A percentile compares a stretch with the other conserved stretches of the same genome.
phyloP scores from a whole-genome alignment of 2,329 filamentous ascomycete species.

The Dactylellina haptotyla region DNA sequence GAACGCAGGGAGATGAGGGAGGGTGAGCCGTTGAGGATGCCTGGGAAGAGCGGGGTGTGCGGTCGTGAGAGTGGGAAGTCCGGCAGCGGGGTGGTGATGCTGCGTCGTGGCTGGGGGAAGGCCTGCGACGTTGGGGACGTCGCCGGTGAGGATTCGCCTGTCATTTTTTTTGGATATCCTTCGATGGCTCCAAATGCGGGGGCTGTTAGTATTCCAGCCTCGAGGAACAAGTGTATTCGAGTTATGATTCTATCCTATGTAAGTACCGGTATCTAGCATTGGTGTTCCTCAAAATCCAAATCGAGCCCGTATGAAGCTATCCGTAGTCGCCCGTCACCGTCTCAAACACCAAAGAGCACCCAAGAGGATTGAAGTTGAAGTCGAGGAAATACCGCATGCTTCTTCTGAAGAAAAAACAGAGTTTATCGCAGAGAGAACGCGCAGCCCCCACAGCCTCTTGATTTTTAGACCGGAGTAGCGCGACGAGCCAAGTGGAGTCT shows the following conservation, averaged over 20 bases:
- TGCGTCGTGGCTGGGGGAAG: slow-evolving; percentile 21
- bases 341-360: neutral
- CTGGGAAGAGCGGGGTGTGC: slow-evolving; percentile 18
- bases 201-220: no score
- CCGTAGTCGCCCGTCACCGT: neutral
- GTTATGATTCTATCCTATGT: no score
- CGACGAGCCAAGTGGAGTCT: neutral
- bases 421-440: neutral
- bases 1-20: slow-evolving; percentile 7
- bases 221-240: neutral
- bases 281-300: neutral
- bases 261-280: no score
- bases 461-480: neutral
- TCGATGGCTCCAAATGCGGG: neutral
- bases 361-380: neutral
- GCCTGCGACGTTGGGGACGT: slow-evolving; percentile 9
- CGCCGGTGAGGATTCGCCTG: slow-evolving; percentile 5
- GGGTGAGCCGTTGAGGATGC: slow-evolving; percentile 25
- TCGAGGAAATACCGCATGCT: neutral
- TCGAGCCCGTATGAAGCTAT: neutral
- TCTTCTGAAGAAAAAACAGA: neutral
- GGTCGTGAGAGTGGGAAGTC: slow-evolving; percentile 43
- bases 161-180: slow-evolving; percentile 1
- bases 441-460: neutral
- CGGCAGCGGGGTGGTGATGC: slow-evolving; percentile 18